Evolutionary conservation across 345 rosid genomes (phyloP).

Genomic region (Conringia planisiliqua): DNA sequence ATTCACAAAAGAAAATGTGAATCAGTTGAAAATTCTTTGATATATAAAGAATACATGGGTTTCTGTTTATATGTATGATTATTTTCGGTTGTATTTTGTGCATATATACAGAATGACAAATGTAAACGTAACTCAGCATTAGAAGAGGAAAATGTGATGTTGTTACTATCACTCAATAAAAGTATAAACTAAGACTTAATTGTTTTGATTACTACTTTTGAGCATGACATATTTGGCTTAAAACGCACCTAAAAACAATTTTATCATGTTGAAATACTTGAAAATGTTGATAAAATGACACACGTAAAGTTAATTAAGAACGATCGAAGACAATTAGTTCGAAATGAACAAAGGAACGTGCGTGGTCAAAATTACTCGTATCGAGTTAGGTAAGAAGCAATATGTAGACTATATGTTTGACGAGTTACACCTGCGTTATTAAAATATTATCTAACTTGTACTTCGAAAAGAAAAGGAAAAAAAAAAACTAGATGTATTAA

Average conservation of each 20-base stretch:
- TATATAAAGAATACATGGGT: background rate
- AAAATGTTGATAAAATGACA: constrained; percentile 5
- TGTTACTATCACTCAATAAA: background rate
- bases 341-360: constrained; percentile 18
- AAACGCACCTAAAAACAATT: constrained; percentile 10
- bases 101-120: background rate
- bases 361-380: constrained; percentile 25
- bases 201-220: background rate
- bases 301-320: constrained; percentile 15
- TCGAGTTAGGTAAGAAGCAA: constrained; percentile 32
- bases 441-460: constrained; percentile 14
- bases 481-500: constrained; percentile 14
- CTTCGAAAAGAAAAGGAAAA: background rate
- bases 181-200: constrained; percentile 8
- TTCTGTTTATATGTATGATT: background rate
- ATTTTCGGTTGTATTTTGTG: background rate
- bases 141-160: background rate
- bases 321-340: constrained; percentile 9
- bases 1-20: background rate
- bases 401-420: constrained; percentile 14
- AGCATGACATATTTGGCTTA: background rate
- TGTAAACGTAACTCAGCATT: background rate
- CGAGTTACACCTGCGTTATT: background rate
- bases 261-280: constrained; percentile 21
- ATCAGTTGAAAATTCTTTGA: background rate